These are phyloP conservation scores for Aspergillus amoenus DNA, from an alignment of 2,329 filamentous ascomycete genomes.

Conservation along the genomic window DNA sequence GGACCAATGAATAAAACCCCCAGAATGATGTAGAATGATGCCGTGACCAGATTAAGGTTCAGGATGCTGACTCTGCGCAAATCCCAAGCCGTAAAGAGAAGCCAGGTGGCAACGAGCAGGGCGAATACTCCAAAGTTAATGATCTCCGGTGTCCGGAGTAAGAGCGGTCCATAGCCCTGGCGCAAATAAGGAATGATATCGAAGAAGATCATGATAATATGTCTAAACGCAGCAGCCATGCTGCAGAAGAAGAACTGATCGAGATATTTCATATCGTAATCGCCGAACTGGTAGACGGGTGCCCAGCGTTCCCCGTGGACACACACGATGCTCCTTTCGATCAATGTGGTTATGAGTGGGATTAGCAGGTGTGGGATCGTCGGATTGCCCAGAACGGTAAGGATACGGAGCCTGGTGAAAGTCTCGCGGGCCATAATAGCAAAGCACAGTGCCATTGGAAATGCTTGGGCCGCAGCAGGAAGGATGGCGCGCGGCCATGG, in stretches of 20 bases:
- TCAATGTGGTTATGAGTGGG: not conserved
- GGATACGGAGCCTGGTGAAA: no score
- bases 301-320: not conserved
- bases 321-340: not conserved
- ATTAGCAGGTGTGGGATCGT: not conserved
- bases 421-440: no score
- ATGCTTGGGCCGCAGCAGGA: not conserved
- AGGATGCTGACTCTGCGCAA: slow-evolving; percentile 1
- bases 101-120: not conserved
- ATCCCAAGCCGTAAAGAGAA: slow-evolving; percentile 6
- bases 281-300: slow-evolving; percentile 1
- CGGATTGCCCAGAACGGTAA: no score
- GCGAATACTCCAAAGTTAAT: not conserved
- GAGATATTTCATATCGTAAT: not conserved
- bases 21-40: not conserved
- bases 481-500: slow-evolving; percentile 3
- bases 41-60: not conserved
- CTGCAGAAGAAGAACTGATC: not conserved
- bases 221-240: not conserved
- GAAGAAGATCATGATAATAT: not conserved
- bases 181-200: not conserved
- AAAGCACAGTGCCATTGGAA: not conserved
- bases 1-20: not conserved
- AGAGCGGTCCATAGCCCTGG: not conserved
- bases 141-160: not conserved